Evolutionary conservation across 805 yeast genomes (phyloP), one percentile per base, ranked within the genome.

Genomic region (Martiniozyma abietophila): DNA sequence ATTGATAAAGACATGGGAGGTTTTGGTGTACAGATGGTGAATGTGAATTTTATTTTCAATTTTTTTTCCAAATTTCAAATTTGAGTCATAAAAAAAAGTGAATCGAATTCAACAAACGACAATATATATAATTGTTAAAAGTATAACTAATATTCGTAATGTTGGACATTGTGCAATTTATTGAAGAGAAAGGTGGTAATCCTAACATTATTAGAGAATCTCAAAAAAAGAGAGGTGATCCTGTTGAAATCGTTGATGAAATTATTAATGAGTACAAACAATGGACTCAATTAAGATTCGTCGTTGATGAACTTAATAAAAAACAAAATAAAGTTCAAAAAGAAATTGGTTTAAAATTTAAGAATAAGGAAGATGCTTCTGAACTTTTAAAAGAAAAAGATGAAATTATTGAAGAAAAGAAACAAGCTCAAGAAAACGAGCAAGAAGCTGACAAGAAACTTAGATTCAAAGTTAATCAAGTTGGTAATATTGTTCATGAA

Each of bases 171-270:
- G 68, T 80, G 46, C 81, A 82, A 56, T 92, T 92, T 58, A 79
- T 92, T 49, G 95, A 78, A 49, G 98, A 92, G 56, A 89, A 86
- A 64, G 98, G 98, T 40, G 98, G 98, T 43, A 75, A 88, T 59
- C 96, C 98, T 27, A 89, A 88, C 48, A 67, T 67, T 35, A 85
- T 92, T 56, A 80, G 80, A 58, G 74, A 66, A 53, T 88, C 96
- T 25, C 98, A 92, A 62, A 76, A 66, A 59, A 95, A 94, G 43
- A 85, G 98, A 69, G 95, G 94, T 42, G 97, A 74, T 49, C 66
- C 92, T 23, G 97, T 88, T 34, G 98, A 92, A 62, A 54, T 92
- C 34, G 97, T 92, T 34, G 98, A 92, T 58, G 96, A 89, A 64
- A 88, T 92, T 58, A 84, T 92, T 56, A 69, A 65, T 43, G 95